Evolutionary conservation across 2,329 filamentous ascomycete genomes (phyloP).

Genomic region (Paraphoma sp.): DNA sequence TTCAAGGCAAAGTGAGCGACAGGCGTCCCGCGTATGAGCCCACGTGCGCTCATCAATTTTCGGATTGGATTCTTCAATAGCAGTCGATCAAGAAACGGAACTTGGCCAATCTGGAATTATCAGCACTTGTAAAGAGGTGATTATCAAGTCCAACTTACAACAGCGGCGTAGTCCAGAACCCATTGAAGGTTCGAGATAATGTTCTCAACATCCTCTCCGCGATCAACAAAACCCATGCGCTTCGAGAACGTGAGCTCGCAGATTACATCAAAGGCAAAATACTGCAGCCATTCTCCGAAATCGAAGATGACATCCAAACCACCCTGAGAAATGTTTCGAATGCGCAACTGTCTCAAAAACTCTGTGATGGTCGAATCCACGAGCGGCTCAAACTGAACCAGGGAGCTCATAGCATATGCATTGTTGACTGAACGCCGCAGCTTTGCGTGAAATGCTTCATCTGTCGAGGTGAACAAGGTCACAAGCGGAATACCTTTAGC

Average conservation of each 20-base stretch:
- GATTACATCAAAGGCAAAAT: conserved; percentile 50
- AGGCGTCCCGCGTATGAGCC: conserved; percentile 8
- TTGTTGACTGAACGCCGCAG: conserved; percentile 46
- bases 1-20: conserved; percentile 13
- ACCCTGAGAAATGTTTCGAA: conserved; percentile 6
- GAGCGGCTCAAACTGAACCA: conserved; percentile 31
- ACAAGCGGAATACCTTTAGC: conserved; percentile 23
- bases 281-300: conserved; percentile 37
- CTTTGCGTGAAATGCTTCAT: conserved; percentile 49
- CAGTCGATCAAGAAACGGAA: conserved; percentile 13
- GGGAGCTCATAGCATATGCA: conserved; percentile 49
- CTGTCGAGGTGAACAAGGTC: conserved; percentile 47
- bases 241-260: conserved; percentile 25
- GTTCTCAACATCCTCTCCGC: conserved; percentile 14
- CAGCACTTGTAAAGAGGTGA: background rate
- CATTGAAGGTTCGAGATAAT: conserved; percentile 14
- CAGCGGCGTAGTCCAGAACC: conserved; percentile 12
- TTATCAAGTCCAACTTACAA: conserved; percentile 6
- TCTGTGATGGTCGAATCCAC: conserved; percentile 30
- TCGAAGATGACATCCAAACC: conserved; percentile 12
- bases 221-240: conserved; percentile 19
- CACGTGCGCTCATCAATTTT: conserved; percentile 10
- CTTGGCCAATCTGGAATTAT: conserved; percentile 11
- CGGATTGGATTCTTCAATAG: conserved; percentile 19
- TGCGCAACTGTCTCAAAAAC: conserved; percentile 21